Evolutionary conservation across 345 rosid genomes (phyloP).

Genomic region (Linum lewisii): DNA sequence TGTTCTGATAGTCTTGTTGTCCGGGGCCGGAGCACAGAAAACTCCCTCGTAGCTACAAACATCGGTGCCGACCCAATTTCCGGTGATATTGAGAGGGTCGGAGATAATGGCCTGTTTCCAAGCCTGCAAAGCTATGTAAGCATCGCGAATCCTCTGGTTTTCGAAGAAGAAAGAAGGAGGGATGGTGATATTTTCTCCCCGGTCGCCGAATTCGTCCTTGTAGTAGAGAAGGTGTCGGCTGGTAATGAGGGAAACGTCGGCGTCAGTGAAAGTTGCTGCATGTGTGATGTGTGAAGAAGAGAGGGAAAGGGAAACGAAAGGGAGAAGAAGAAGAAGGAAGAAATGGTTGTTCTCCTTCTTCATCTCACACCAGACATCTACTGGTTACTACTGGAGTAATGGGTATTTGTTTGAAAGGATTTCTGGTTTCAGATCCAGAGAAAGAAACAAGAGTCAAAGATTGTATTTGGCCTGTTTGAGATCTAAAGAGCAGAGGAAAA

Average conservation of each 20-base stretch:
- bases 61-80: conserved; percentile 53
- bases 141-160: conserved; percentile 44
- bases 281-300: not conserved
- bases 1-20: conserved; percentile 42
- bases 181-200: conserved; percentile 68
- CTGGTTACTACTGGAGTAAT: not conserved
- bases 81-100: conserved; percentile 59
- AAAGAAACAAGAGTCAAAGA: not conserved
- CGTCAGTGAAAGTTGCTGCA: conserved; percentile 31
- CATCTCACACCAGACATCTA: not conserved
- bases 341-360: not conserved
- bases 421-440: too few relatives aligned
- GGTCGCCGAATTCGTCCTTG: conserved; percentile 76
- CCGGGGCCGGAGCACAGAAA: conserved; percentile 55
- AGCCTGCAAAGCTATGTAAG: conserved; percentile 80
- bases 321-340: not conserved
- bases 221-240: conserved; percentile 87
- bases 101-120: conserved; percentile 82
- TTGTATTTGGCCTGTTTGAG: not conserved
- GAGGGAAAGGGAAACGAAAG: conserved; percentile 8
- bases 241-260: conserved; percentile 50
- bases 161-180: conserved; percentile 61
- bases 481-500: not conserved
- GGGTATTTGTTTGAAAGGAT: not conserved
- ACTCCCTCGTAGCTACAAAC: conserved; percentile 57